phyloP scores from a whole-genome alignment of 176 grass and related monocot genomes.

The Neostapfia colusana region DNA sequence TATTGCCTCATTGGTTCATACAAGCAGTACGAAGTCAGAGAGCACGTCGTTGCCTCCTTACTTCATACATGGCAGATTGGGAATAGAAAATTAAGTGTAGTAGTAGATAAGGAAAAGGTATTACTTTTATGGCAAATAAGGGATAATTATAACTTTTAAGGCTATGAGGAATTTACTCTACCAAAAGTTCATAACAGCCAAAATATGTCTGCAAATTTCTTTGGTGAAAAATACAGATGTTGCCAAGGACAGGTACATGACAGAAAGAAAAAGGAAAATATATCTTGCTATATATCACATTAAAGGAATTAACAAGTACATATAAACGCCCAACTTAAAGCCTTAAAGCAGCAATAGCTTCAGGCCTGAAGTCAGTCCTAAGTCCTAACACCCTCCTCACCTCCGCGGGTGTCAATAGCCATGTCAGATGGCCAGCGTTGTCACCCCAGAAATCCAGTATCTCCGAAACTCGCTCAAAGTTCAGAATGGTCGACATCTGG shows the following conservation, averaged over 20 bases:
- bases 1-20: too few species aligned
- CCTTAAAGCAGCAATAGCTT: conserved; percentile 88
- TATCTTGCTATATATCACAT: conserved; percentile 28
- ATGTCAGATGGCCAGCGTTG: conserved; percentile 92
- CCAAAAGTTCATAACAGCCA: background rate
- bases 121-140: too few species aligned
- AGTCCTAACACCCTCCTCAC: conserved; percentile 83
- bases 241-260: background rate
- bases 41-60: too few species aligned
- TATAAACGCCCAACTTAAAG: conserved; percentile 51
- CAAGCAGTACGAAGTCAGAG: too few species aligned
- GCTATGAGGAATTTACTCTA: background rate
- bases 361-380: conserved; percentile 82
- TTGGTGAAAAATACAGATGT: background rate
- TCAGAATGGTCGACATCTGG: conserved; percentile 89
- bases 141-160: too few species aligned
- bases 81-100: background rate
- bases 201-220: conserved; percentile 1
- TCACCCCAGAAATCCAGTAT: conserved; percentile 98
- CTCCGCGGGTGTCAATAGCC: conserved; percentile 89
- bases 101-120: too few species aligned
- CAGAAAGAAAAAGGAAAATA: background rate
- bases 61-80: background rate
- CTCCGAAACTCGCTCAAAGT: conserved; percentile 88
- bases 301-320: conserved; percentile 22